These are phyloP conservation scores for Penicillium sp. DNA, from an alignment of 2,329 filamentous ascomycete genomes.

Conservation along the genomic window DNA sequence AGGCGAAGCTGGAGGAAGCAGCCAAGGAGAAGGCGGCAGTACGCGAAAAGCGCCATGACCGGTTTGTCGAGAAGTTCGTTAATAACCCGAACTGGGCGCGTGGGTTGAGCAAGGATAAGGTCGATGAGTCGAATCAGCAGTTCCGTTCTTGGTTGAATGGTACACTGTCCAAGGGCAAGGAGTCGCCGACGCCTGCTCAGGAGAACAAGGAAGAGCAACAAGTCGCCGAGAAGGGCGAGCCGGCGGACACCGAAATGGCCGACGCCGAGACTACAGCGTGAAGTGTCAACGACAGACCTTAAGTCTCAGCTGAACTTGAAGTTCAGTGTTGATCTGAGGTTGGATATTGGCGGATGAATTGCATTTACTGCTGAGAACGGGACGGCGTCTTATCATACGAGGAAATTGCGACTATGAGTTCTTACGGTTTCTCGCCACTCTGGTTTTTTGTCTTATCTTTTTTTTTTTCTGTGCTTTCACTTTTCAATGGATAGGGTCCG, in stretches of 20 bases:
- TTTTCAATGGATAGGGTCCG: constrained; percentile 1
- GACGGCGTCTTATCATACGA: constrained; percentile 16
- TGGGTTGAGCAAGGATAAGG: constrained; percentile 49
- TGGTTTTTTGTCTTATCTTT: not conserved
- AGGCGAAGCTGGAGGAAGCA: constrained; percentile 31
- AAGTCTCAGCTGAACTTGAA: too few species aligned
- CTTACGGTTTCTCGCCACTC: constrained; percentile 6
- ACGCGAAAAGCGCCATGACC: constrained; percentile 45
- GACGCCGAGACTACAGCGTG: constrained; percentile 29
- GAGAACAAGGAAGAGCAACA: constrained; percentile 12
- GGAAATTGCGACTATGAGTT: constrained; percentile 21
- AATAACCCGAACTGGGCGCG: constrained; percentile 54
- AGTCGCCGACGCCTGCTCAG: constrained; percentile 15
- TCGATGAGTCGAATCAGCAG: constrained; percentile 47
- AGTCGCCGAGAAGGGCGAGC: constrained; percentile 18
- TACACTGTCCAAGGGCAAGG: constrained; percentile 16
- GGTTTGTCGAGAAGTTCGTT: constrained; percentile 53
- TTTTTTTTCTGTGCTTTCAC: constrained; percentile 7
- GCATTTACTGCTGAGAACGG: constrained; percentile 8
- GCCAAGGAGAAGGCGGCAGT: constrained; percentile 35
- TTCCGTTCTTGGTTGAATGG: constrained; percentile 50
- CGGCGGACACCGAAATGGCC: constrained; percentile 34
- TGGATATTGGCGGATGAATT: constrained; percentile 6
- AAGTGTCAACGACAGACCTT: constrained; percentile 14
- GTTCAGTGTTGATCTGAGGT: too few species aligned